Conservation (phyloP, 2,329 filamentous ascomycete genomes). For the Phyllosticta citribraziliensis region DNA sequence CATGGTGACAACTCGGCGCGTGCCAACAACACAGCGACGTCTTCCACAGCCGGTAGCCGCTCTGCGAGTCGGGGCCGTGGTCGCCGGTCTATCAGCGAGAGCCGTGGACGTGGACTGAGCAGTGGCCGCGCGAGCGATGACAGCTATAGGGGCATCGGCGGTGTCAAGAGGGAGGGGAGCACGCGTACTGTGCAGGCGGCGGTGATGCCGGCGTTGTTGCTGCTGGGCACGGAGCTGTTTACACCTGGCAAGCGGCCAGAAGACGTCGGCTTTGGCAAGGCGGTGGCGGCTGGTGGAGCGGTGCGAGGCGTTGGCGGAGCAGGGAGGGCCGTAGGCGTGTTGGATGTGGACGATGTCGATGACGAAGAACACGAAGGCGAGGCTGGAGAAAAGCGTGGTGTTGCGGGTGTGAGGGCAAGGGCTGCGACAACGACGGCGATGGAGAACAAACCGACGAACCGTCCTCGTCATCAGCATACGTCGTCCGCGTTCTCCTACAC, state of each 20-base stretch:
- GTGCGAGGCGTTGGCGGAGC: background rate
- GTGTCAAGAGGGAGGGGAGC: background rate
- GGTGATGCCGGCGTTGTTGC: constrained; percentile 24
- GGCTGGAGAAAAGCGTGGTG: no score
- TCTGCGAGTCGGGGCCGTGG: background rate
- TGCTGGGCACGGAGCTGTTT: constrained; percentile 26
- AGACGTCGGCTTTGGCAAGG: background rate
- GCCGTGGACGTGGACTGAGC: background rate
- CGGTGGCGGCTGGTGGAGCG: background rate
- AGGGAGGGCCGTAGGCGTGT: background rate
- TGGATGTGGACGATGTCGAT: background rate
- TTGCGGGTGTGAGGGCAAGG: no score
- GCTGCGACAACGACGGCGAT: background rate
- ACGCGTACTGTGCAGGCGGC: constrained; percentile 24
- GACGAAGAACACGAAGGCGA: background rate
- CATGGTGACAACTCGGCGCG: background rate
- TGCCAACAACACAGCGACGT: background rate
- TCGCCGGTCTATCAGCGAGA: background rate
- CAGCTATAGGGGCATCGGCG: background rate
- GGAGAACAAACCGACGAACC: background rate
- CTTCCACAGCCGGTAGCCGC: background rate
- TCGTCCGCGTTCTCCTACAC: background rate
- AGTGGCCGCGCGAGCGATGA: background rate
- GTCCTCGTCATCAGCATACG: background rate
- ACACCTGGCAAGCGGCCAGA: constrained; percentile 16